Conservation (phyloP, 108 stramenopile genomes). For the Cyclotella kingstonii region DNA sequence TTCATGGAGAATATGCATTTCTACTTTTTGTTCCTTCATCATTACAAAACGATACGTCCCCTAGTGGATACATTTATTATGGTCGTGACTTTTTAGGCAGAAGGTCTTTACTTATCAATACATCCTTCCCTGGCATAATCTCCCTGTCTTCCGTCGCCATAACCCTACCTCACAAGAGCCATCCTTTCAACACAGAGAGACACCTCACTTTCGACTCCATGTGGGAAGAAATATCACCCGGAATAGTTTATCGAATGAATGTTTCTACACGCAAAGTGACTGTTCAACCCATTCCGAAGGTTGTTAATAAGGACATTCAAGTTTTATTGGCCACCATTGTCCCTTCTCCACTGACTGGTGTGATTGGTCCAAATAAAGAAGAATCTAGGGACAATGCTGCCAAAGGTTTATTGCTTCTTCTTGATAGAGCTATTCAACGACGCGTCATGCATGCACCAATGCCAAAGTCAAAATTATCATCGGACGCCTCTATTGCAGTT, state of each 20-base stretch:
- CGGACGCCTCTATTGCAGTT: slow-evolving; percentile 65
- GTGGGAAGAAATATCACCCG: slow-evolving; percentile 69
- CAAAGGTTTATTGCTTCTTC: slow-evolving; percentile 10
- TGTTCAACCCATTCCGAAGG: slow-evolving; percentile 22
- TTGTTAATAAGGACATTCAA: slow-evolving; percentile 23
- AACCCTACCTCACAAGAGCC: neutral
- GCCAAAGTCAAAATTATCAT: slow-evolving; percentile 15
- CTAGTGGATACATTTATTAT: slow-evolving; percentile 50
- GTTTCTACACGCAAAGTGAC: slow-evolving; percentile 19
- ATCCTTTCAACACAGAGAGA: neutral
- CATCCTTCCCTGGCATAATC: slow-evolving; percentile 23
- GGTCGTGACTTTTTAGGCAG: slow-evolving; percentile 70
- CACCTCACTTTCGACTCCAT: neutral
- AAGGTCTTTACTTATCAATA: slow-evolving; percentile 59
- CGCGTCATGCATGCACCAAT: slow-evolving; percentile 50
- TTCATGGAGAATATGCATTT: slow-evolving; percentile 53
- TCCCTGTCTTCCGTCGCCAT: slow-evolving; percentile 40
- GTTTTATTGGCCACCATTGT: neutral
- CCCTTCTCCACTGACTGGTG: neutral
- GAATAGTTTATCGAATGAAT: slow-evolving; percentile 48
- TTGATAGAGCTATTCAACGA: slow-evolving; percentile 58
- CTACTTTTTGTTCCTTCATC: slow-evolving; percentile 30
- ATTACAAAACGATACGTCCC: no score
- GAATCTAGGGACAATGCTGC: slow-evolving; percentile 9
- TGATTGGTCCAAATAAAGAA: neutral